Evolutionary conservation across 2,329 filamentous ascomycete genomes (phyloP), one percentile per base, ranked within the genome.

Genomic region (Ascochyta pisi): DNA sequence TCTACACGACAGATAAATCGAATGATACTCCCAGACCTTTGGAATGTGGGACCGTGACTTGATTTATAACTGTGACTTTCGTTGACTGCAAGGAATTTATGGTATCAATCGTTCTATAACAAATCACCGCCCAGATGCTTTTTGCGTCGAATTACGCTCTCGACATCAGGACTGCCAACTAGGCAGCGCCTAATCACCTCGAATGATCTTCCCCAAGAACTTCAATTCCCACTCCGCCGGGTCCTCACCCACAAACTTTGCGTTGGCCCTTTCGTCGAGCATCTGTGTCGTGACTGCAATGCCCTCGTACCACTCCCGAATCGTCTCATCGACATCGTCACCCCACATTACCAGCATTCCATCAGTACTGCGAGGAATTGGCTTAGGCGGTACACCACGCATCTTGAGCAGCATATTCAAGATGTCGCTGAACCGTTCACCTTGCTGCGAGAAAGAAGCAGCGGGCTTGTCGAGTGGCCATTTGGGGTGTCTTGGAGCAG

Each of bases 361-460:
- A 42, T 78, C 70, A 10, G 65, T 59, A 34, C 60, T 58, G n/a
- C 69, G 57, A 3, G 67, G 51, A 5, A 68, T 57, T 4, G 74
- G 77, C 46, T 74, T 77, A 0, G 79, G 79, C 4, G 77, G 77
- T 4, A 82, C 74, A 12, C 73, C 76, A 6, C 85, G 82, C 81
- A 87, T 85, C 60, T 82, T 82, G 43, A 87, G 74, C 29, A 87
- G 73, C 77, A 84, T 85, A 53, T 81, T 78, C 4, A 87, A 71
- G 29, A 86, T 81, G 47, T 84, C 81, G 19, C 82, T 79, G 58
- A 87, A 86, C n/a, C 78, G 78, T 50, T 84, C 81, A 37, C 82
- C 84, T 70, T 86, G 84, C 41, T 77, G 78, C 42, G 79, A 82
- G 61, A 84, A 84, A 40, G 79, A 77, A 0, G 76, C 73, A 1